Evolutionary conservation across 345 rosid species (phyloP).

Genomic region (Camelina neglecta): DNA sequence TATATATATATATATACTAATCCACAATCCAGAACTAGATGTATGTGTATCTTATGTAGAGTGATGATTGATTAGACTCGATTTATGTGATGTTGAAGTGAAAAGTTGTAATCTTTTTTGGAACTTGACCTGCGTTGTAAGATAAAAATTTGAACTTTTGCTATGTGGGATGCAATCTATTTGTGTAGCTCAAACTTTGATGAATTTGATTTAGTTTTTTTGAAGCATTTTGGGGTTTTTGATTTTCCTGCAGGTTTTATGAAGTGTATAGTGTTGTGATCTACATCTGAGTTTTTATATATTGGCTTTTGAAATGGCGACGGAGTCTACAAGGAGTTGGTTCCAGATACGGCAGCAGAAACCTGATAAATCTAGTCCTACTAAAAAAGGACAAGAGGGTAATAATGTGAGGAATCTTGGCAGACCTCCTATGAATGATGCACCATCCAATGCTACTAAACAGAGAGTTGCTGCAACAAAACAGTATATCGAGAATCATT

Average conservation of each 20-base stretch:
- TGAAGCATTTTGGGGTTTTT: constrained; percentile 6
- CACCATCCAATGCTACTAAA: constrained; percentile 53
- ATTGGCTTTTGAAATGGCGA: constrained; percentile 43
- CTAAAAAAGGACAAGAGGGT: constrained; percentile 46
- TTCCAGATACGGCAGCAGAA: constrained; percentile 51
- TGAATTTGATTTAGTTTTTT: neutral
- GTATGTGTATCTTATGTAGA: constrained; percentile 9
- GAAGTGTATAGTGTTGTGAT: constrained; percentile 1
- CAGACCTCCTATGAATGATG: constrained; percentile 49
- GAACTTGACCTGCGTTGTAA: constrained; percentile 13
- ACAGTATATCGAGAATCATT: constrained; percentile 55
- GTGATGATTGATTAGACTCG: constrained; percentile 1
- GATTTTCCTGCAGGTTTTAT: constrained; percentile 24
- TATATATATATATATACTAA: neutral
- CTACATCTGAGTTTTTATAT: neutral
- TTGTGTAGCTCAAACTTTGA: neutral
- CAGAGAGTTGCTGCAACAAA: constrained; percentile 56
- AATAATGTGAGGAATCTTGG: constrained; percentile 45
- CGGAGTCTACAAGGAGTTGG: constrained; percentile 58
- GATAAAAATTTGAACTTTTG: neutral
- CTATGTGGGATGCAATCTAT: neutral
- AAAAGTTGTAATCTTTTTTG: too few relatives aligned
- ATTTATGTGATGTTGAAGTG: constrained; percentile 19
- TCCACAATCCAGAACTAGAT: constrained; percentile 8
- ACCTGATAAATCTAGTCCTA: constrained; percentile 42